Conservation (phyloP, 73 alveolate species). For the Tetrahymena thermophila region DNA sequence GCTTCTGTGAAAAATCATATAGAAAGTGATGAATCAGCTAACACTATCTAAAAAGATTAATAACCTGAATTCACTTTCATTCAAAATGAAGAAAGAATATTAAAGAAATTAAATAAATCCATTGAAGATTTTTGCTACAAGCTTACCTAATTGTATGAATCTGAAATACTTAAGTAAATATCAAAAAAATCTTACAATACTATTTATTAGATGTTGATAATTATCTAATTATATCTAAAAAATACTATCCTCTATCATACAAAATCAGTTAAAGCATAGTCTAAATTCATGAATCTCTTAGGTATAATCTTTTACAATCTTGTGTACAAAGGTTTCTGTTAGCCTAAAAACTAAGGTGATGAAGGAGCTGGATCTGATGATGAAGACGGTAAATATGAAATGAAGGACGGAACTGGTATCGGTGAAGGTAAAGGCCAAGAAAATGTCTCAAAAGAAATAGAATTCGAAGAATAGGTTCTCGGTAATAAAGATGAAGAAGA, state of each 20-base stretch:
- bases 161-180: neutral
- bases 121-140: neutral
- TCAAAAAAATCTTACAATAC: neutral
- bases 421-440: conserved; percentile 38
- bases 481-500: conserved; percentile 24
- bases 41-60: neutral
- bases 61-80: neutral
- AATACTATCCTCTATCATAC: neutral
- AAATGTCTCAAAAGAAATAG: conserved; percentile 13
- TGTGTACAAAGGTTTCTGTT: conserved; percentile 24
- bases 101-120: neutral
- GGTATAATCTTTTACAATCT: conserved; percentile 6
- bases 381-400: conserved; percentile 1
- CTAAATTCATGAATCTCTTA: conserved; percentile 18
- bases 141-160: neutral
- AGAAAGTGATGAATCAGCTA: neutral
- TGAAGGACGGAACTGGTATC: conserved; percentile 23
- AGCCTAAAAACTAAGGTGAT: conserved; percentile 16
- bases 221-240: neutral
- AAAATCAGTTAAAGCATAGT: conserved; percentile 3
- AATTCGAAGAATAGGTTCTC: conserved; percentile 20
- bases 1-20: neutral
- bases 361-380: conserved; percentile 14
- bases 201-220: neutral
- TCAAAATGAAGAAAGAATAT: neutral